Percentiles rank a stretch among this genome's conserved stretches.
Evolutionary conservation across 495 filamentous ascomycete species (phyloP).

Genomic region (Friedmanniomyces endolithicus): DNA sequence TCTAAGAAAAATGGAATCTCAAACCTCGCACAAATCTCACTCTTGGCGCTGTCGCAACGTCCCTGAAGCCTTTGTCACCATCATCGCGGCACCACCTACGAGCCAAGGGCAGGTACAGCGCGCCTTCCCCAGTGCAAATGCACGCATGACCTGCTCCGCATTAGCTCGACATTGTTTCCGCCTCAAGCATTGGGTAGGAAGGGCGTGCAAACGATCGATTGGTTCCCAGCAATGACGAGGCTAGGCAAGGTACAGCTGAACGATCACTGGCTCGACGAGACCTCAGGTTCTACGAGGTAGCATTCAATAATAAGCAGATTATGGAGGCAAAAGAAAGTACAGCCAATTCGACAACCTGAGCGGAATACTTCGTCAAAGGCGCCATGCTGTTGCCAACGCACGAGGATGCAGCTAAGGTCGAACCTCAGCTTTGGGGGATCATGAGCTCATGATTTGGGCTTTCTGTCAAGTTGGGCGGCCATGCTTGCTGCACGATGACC

Average conservation of each 20-base stretch:
- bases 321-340: no score
- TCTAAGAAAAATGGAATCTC: no score
- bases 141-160: constrained; percentile 8
- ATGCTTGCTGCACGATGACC: constrained; percentile 7
- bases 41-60: no score
- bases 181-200: constrained; percentile 13
- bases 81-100: no score
- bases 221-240: neutral
- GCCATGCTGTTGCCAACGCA: constrained; percentile 10
- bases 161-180: neutral
- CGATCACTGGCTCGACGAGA: constrained; percentile 3
- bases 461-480: constrained; percentile 4
- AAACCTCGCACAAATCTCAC: no score
- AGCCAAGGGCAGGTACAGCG: neutral
- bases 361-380: neutral
- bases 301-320: neutral
- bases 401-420: constrained; percentile 5
- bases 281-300: neutral
- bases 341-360: no score
- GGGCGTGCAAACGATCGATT: neutral
- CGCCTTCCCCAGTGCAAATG: neutral
- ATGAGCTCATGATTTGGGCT: neutral
- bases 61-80: no score
- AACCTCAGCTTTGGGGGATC: neutral
- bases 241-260: constrained; percentile 5